Conservation (phyloP, 306 rosid species). For the Myrica gale region DNA sequence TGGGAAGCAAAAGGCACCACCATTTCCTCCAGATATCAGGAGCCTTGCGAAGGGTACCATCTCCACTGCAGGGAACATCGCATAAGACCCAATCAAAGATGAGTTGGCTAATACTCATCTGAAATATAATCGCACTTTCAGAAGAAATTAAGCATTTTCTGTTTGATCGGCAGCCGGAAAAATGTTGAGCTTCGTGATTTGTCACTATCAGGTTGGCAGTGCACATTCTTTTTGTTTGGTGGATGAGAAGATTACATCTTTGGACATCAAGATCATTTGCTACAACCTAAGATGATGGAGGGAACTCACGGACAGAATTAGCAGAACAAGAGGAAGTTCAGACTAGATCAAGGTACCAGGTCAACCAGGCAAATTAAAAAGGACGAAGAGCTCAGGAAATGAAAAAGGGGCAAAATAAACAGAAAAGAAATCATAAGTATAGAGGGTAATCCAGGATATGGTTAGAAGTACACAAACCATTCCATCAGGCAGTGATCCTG, state of each 20-base stretch:
- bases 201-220: constrained; percentile 94
- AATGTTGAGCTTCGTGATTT: constrained; percentile 98
- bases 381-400: background rate
- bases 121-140: constrained; percentile 32
- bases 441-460: constrained; percentile 11
- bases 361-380: constrained; percentile 12
- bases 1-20: constrained; percentile 44
- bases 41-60: constrained; percentile 99
- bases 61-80: constrained; percentile 99
- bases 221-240: constrained; percentile 99
- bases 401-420: constrained; percentile 6
- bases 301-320: constrained; percentile 21
- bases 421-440: constrained; percentile 6
- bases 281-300: constrained; percentile 55
- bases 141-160: constrained; percentile 36
- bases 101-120: constrained; percentile 50
- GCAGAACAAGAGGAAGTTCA: constrained; percentile 21
- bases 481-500: constrained; percentile 79
- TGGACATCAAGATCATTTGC: constrained; percentile 98
- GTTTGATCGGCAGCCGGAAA: constrained; percentile 81
- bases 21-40: constrained; percentile 99
- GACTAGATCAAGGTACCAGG: background rate
- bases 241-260: constrained; percentile 98
- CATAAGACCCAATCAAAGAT: constrained; percentile 89
- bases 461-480: constrained; percentile 56